Evolutionary conservation across 164 flowering plant species (phyloP).

Genomic region (Paratinospora sagittata): DNA sequence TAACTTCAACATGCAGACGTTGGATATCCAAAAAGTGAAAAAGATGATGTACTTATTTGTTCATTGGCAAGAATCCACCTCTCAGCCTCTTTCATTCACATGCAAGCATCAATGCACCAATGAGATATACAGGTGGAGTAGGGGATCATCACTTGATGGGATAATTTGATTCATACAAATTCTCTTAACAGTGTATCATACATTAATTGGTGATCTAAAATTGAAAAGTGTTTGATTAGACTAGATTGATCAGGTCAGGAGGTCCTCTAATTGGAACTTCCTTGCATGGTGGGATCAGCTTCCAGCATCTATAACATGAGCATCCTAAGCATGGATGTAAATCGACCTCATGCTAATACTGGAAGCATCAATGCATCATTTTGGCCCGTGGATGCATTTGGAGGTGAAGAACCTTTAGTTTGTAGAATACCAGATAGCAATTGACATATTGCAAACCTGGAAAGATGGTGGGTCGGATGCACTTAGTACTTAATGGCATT

Average conservation of each 20-base stretch:
- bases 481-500: too few relatives aligned
- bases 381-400: background rate
- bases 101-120: background rate
- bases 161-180: background rate
- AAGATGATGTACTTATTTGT: background rate
- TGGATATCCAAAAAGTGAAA: background rate
- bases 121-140: background rate
- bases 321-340: background rate
- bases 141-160: background rate
- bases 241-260: background rate
- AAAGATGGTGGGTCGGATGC: too few relatives aligned
- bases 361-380: background rate
- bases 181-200: background rate
- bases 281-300: background rate
- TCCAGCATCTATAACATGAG: background rate
- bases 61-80: background rate
- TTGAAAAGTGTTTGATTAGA: background rate
- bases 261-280: background rate
- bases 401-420: too few relatives aligned
- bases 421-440: too few relatives aligned
- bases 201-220: background rate
- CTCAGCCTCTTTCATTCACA: background rate
- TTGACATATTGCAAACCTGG: too few relatives aligned
- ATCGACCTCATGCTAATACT: background rate
- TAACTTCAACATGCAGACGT: background rate